Base-by-base conservation (phyloP, 108 stramenopile genomes). In the Nannochloropsis granulata region DNA sequence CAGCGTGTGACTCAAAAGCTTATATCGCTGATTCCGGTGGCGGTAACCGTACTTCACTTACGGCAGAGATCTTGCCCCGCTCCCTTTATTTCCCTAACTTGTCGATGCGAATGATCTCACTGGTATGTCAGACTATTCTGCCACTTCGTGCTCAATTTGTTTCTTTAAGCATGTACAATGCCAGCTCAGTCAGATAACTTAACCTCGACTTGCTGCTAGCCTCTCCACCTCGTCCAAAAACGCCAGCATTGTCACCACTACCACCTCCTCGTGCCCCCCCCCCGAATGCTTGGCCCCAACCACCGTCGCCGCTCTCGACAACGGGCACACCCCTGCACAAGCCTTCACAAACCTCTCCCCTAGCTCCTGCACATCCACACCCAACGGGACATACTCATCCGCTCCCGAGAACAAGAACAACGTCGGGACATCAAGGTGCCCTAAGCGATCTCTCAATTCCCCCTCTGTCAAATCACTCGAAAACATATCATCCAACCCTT, bases 401-500 rank as follows among this genome's bases (percentile, higher is more conserved):
- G 89, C 84, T 44, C 93, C 93, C 14, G 95, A 96, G 88, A 90
- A 92, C 8, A 93, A 94, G 80, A 93, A 94, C 82, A 95, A 88
- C 34, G 91, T 84, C 82, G 88, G 89, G 34, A 93, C 81, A 7
- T 85, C 86, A 82, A 88, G 85, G 88, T 88, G 84, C 14, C 89
- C 87, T 12, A 89, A 43, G 23, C 85, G 44, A 23, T 88, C 46
- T 25, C 86, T 23, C 43, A 95, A 86, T 84, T 97, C 93, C 13
- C 90, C 94, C 83, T 94, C 92, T 21, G 92, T 92, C 78, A 93
- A 91, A 85, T 97, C 95, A 46, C 94, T 94, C 23, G 94, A 95
- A 83, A 97, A 97, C 92, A 92, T 95, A 86, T 97, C 97, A 86
- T 97, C 97, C 13, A 88, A 85, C 21, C 97, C 97, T 24, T 93